These are phyloP conservation scores for Rhizophagus sp. DNA, from an alignment of 192 early-diverging fungal species.

Conservation along the genomic window DNA sequence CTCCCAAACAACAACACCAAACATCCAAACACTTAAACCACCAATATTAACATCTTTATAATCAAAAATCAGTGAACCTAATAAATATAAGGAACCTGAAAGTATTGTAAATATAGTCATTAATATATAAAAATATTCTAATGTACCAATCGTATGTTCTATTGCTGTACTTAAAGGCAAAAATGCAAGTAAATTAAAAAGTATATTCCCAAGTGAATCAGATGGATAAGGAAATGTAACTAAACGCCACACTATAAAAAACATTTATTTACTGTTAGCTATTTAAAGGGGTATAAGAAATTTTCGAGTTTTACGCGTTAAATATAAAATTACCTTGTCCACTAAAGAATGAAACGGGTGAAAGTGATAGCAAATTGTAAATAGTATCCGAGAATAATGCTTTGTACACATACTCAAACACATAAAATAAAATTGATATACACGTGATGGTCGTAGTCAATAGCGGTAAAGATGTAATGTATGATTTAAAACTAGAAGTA, in stretches of 20 bases:
- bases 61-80: neutral
- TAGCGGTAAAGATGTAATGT: slow-evolving; percentile 20
- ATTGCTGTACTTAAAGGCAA: slow-evolving; percentile 26
- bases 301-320: neutral
- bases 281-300: neutral
- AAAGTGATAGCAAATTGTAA: neutral
- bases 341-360: neutral
- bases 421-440: slow-evolving; percentile 12
- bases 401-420: neutral
- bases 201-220: slow-evolving; percentile 20
- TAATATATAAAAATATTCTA: slow-evolving; percentile 25
- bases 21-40: slow-evolving; percentile 32
- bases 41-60: slow-evolving; percentile 1
- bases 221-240: slow-evolving; percentile 29
- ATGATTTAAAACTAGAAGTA: slow-evolving; percentile 28
- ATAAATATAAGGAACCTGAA: slow-evolving; percentile 23
- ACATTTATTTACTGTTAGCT: neutral
- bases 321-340: slow-evolving; percentile 19
- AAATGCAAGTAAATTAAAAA: slow-evolving; percentile 29
- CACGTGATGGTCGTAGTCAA: slow-evolving; percentile 7
- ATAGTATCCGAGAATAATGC: neutral
- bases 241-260: slow-evolving; percentile 24
- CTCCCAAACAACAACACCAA: slow-evolving; percentile 35
- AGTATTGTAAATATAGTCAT: slow-evolving; percentile 28
- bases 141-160: slow-evolving; percentile 30